Evolutionary conservation across 2,329 filamentous ascomycete genomes (phyloP), one percentile per base, ranked within the genome.

Genomic region (Phoma sp.): DNA sequence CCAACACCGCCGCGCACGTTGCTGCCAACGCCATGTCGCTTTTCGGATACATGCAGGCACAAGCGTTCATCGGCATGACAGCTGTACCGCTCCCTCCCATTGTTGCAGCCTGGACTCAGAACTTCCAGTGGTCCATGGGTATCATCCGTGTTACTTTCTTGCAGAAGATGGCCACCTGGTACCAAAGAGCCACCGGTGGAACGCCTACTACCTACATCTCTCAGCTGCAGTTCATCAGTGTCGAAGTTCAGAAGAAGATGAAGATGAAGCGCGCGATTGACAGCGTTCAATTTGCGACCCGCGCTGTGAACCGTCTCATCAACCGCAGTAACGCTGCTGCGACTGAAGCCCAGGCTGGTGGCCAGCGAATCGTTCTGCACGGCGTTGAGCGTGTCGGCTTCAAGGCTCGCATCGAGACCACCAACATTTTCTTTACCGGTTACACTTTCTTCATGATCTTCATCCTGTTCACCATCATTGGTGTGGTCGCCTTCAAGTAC

Each of bases 71-170:
- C 67, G 93, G 93, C 60, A 88, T 97, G 76, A 90, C 88, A 48
- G 85, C 89, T 18, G 88, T 97, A 11, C 81, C 83, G 40, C 83
- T 96, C 48, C 93, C 93, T 8, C 93, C 93, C 0, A 90, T 96
- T 57, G 93, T 96, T 48, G 84, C 90, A 68, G 84, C 93, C 0
- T 98, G 93, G 93, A 96, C 93, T 1, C 93, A 97, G 78, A 93
- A 97, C 77, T 97, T 98, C 79, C 90, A 96, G 72, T 98, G 93
- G 93, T 96, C 89, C 69, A 95, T 98, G 91, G 93, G 93, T 66
- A 92, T 98, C 67, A 96, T 98, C 67, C 85, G 85, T 46, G 83
- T 97, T 37, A 82, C 81, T n/a, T 97, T 96, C 74, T 84, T 97
- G 78, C 91, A 98, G 78, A 82, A 81, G 42, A 90, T 96, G 69